Conservation (phyloP, 2,329 filamentous ascomycete genomes). For the Alternaria ethzedia region DNA sequence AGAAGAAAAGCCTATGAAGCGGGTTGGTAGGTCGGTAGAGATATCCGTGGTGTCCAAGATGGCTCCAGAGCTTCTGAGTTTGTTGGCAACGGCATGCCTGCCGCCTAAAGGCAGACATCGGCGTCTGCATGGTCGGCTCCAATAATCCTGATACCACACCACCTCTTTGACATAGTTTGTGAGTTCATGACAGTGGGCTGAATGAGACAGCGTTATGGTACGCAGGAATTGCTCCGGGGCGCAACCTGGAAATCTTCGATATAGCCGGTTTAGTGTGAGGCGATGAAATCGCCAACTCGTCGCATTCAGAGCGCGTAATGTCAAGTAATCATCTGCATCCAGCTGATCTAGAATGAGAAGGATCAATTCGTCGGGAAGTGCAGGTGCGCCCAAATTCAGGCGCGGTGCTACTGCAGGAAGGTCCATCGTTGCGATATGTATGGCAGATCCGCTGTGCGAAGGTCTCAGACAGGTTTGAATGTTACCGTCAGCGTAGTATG, state of each 20-base stretch:
- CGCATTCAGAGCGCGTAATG: constrained; percentile 1
- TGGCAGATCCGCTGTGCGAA: not conserved
- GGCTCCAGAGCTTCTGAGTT: not conserved
- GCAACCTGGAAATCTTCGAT: constrained; percentile 2
- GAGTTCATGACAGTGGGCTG: not conserved
- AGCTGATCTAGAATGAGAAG: constrained; percentile 6
- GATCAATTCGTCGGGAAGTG: constrained; percentile 13
- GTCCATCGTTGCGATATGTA: not conserved
- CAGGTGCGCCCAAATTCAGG: not conserved
- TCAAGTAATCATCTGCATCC: not conserved
- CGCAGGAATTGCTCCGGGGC: constrained; percentile 10
- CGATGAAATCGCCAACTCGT: constrained; percentile 8
- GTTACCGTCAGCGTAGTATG: not conserved
- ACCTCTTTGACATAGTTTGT: constrained; percentile 4
- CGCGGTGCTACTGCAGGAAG: not conserved
- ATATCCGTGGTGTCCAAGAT: not conserved
- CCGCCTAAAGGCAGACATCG: not conserved
- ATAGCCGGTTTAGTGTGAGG: constrained; percentile 6
- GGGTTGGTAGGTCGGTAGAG: not conserved
- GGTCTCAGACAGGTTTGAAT: not conserved
- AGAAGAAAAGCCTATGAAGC: not conserved
- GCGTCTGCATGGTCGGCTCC: not conserved
- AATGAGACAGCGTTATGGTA: constrained; percentile 1
- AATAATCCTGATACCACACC: constrained; percentile 1
- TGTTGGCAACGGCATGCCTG: not conserved